A percentile compares a stretch with the other conserved stretches of the same genome.
Conservation (phyloP, 306 rosid species). For the Cucumis melo region DNA sequence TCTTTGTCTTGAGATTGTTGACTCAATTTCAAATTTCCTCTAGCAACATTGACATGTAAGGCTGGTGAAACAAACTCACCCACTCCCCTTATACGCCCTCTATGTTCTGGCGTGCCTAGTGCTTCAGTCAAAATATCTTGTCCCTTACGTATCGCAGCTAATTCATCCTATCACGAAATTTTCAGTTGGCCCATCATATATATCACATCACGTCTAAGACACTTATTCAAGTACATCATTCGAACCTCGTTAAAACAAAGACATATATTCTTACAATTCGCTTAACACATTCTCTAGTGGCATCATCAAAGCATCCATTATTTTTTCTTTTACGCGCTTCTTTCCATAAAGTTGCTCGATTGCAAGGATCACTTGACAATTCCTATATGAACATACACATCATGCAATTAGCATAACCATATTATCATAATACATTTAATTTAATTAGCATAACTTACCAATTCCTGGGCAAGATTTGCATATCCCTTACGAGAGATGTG, state of each 20-base stretch:
- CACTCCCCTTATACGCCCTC: background rate
- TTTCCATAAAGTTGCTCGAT: background rate
- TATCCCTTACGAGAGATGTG: background rate
- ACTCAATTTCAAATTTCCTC: background rate
- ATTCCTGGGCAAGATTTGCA: background rate
- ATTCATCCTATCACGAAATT: background rate
- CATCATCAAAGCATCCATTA: background rate
- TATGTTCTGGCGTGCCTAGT: too few species aligned
- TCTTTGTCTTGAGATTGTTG: background rate
- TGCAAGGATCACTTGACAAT: background rate
- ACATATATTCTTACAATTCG: background rate
- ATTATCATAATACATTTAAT: background rate
- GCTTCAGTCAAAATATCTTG: too few species aligned
- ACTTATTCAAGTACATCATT: background rate
- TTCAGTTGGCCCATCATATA: background rate
- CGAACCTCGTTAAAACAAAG: background rate
- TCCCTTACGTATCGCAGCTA: background rate
- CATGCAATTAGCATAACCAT: background rate
- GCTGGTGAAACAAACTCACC: background rate
- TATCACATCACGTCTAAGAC: background rate
- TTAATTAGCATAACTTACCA: background rate
- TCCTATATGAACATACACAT: background rate
- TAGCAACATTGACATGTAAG: background rate
- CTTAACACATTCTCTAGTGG: background rate
- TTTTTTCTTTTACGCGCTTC: background rate